Percentiles rank a stretch among this genome's conserved stretches.
Evolutionary conservation across 2,329 filamentous ascomycete species (phyloP).

Genomic region (Cladosporium sp.): DNA sequence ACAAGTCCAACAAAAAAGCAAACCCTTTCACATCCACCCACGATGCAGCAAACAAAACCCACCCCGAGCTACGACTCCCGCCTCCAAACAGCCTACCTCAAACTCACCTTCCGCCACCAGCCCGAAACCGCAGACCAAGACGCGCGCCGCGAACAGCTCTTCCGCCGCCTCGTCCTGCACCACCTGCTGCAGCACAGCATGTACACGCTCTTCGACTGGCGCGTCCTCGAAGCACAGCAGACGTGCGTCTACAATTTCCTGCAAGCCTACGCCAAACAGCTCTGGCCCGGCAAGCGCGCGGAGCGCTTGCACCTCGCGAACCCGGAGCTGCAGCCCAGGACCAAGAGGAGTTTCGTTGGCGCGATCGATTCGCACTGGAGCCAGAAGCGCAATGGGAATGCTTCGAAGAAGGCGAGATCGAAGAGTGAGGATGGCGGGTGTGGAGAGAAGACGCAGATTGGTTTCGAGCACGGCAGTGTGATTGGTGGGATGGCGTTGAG

Average conservation of each 20-base stretch:
- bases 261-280: not conserved
- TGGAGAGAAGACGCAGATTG: not conserved
- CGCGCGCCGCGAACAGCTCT: constrained; percentile 1
- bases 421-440: not conserved
- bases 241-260: constrained; percentile 5
- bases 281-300: constrained; percentile 1
- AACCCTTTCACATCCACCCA: not conserved
- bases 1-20: not conserved
- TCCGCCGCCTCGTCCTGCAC: constrained; percentile 3
- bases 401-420: not conserved
- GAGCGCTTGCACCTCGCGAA: not conserved
- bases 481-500: not conserved
- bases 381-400: not conserved
- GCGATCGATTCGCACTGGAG: not conserved
- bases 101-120: not conserved
- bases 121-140: not conserved
- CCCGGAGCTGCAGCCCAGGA: not conserved
- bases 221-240: not conserved
- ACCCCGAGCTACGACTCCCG: not conserved
- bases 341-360: not conserved
- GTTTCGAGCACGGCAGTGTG: not conserved
- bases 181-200: not conserved
- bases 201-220: constrained; percentile 1
- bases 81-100: not conserved
- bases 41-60: not conserved